phyloP scores from a whole-genome alignment of 805 yeast species.

The Debaryomyces maramus region DNA sequence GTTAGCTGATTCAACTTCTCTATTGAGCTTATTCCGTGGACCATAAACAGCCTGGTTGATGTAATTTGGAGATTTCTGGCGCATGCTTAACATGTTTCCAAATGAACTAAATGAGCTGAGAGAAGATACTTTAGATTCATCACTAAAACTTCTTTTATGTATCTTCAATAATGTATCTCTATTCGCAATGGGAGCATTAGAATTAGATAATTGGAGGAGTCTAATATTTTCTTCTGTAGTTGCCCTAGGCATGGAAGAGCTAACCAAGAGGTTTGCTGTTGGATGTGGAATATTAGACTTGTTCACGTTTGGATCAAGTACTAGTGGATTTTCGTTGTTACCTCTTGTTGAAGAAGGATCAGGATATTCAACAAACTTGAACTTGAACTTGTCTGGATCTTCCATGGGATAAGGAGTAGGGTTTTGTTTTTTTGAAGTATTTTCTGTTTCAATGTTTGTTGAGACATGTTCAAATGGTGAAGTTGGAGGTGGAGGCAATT shows the following conservation, averaged over 20 bases:
- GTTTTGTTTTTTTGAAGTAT: neutral
- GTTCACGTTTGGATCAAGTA: neutral
- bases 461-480: neutral
- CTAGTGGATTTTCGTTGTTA: neutral
- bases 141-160: constrained; percentile 33
- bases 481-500: constrained; percentile 1
- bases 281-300: neutral
- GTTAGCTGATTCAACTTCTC: neutral
- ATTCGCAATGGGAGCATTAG: constrained; percentile 12
- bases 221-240: constrained; percentile 14
- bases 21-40: neutral
- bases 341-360: no score
- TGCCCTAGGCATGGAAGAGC: constrained; percentile 7
- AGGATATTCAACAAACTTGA: no score
- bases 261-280: neutral
- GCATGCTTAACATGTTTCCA: constrained; percentile 28
- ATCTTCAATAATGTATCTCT: constrained; percentile 13
- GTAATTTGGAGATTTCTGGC: constrained; percentile 2
- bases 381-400: neutral
- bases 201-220: constrained; percentile 11
- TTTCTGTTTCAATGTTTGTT: neutral
- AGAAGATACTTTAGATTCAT: constrained; percentile 39
- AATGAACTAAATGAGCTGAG: constrained; percentile 38
- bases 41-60: neutral
- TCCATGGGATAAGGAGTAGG: neutral